Evolutionary conservation across 140 eudicot species (phyloP), one percentile per base, ranked within the genome.

Genomic region (Ambrosia hybrid): DNA sequence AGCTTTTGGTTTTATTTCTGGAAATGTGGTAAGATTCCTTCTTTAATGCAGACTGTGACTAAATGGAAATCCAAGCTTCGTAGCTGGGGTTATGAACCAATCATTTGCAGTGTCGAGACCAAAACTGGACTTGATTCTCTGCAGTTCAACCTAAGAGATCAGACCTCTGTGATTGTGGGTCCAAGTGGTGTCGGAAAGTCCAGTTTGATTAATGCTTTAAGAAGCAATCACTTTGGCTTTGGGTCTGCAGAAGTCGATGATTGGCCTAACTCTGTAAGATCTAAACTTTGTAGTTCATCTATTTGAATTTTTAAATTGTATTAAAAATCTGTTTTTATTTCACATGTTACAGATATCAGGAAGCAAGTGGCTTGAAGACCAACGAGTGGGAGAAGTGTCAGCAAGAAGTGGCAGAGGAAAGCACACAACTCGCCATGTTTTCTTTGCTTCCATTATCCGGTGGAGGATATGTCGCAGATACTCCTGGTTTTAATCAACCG

Each of bases 181-280:
- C 99, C 99, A 48, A 94, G 99, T 70, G 99, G 99, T 39, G 99
- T 94, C 67, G 99, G 99, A 33, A 94, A 94, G 77, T 94, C 99
- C 43, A 94, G 99, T 65, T 65, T 94, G 79, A 94, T 94, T 73
- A 94, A 94, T 43, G 91, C 95, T 56, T 78, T 94, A 81, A 88
- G 97, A 80, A 80, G 81, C 76, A 78, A 81, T 14, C 75, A 76
- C 51, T 76, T 76, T 60, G 62, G 69, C 59, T 30, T 57, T 74
- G 84, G 70, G 65, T 65, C 78, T 70, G 65, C 77, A 34, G 82
- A 84, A 58, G 72, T 71, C 58, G 89, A 80, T 66, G 88, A 71
- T 65, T 77, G 72, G 76, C 51, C 80, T 60, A 88, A 88, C 63
- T 83, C 84, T 75, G 96, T 93, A 79, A 38, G 88, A 73, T 65